These are phyloP conservation scores for Kwoniella dejecticola DNA, from an alignment of 768 basidiomycete genomes.

Conservation along the genomic window DNA sequence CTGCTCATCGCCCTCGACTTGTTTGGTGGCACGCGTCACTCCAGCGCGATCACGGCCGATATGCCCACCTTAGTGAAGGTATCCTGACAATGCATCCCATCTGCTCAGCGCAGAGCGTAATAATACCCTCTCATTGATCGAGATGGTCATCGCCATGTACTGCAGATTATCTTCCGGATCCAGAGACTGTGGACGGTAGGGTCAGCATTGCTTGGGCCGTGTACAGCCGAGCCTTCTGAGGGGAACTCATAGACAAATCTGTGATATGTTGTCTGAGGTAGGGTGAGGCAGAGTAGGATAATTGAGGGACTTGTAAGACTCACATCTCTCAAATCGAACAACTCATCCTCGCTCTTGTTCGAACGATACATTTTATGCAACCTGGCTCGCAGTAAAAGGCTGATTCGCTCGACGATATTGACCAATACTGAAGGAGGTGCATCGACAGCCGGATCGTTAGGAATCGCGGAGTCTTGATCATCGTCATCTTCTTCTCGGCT, in stretches of 20 bases:
- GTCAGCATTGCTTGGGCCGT: too few species aligned
- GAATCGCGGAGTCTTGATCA: too few species aligned
- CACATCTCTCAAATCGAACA: conserved; percentile 22
- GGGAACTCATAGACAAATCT: neutral
- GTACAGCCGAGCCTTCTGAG: too few species aligned
- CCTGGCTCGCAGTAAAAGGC: neutral
- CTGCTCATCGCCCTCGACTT: too few species aligned
- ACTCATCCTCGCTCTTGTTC: conserved; percentile 7
- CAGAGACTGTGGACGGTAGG: too few species aligned
- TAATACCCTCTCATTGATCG: conserved; percentile 22
- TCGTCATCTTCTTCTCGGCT: too few species aligned
- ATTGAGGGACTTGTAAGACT: neutral
- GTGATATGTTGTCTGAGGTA: too few species aligned
- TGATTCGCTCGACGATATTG: neutral
- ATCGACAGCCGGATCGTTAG: too few species aligned
- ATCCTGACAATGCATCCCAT: conserved; percentile 9
- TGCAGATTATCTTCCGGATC: neutral
- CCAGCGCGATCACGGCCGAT: too few species aligned
- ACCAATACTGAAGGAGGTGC: too few species aligned
- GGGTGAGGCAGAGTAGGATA: neutral
- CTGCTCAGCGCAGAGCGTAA: conserved; percentile 11
- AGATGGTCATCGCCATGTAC: conserved; percentile 24
- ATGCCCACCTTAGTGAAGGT: too few species aligned
- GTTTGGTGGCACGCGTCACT: too few species aligned
- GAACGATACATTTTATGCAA: conserved; percentile 5